phyloP scores from a whole-genome alignment of 768 basidiomycete species.

The Kwoniella shandongensis region DNA sequence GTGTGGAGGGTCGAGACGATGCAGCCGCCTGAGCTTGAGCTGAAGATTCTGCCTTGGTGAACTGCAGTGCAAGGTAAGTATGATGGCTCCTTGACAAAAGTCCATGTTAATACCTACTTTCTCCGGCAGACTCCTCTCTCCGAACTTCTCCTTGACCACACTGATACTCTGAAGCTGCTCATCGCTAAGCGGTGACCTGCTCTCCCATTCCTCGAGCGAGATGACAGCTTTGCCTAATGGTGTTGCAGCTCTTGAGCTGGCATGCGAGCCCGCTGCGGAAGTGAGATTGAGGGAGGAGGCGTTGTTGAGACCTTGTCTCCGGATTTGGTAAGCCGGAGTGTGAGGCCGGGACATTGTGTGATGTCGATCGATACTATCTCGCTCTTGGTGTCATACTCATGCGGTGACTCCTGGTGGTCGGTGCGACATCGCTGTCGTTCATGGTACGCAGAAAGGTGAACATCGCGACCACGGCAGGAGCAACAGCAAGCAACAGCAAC shows the following conservation, averaged over 20 bases:
- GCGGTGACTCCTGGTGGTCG: too few relatives aligned
- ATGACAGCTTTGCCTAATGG: slow-evolving; percentile 26
- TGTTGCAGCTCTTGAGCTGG: slow-evolving; percentile 17
- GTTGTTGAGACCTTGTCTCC: slow-evolving; percentile 6
- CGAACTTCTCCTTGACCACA: slow-evolving; percentile 64
- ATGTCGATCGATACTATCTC: background rate
- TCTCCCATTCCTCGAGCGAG: slow-evolving; percentile 84
- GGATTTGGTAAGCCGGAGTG: slow-evolving; percentile 15
- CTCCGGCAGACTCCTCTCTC: slow-evolving; percentile 65
- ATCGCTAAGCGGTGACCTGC: slow-evolving; percentile 72
- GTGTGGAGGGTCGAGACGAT: slow-evolving; percentile 32
- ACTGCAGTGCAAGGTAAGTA: too few relatives aligned
- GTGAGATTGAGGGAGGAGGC: slow-evolving; percentile 10
- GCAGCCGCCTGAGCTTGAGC: slow-evolving; percentile 15
- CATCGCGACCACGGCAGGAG: too few relatives aligned
- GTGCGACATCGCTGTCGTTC: too few relatives aligned
- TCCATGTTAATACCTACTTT: slow-evolving; percentile 69
- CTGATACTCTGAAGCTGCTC: slow-evolving; percentile 67
- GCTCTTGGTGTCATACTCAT: too few relatives aligned
- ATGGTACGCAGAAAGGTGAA: too few relatives aligned
- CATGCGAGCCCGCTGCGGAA: slow-evolving; percentile 10
- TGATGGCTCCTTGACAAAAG: too few relatives aligned
- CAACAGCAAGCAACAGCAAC: too few relatives aligned
- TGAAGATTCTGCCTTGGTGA: slow-evolving; percentile 19
- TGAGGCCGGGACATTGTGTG: slow-evolving; percentile 14